These are phyloP conservation scores for Protea cynaroides DNA, from an alignment of 164 flowering plant species.

Conservation along the genomic window DNA sequence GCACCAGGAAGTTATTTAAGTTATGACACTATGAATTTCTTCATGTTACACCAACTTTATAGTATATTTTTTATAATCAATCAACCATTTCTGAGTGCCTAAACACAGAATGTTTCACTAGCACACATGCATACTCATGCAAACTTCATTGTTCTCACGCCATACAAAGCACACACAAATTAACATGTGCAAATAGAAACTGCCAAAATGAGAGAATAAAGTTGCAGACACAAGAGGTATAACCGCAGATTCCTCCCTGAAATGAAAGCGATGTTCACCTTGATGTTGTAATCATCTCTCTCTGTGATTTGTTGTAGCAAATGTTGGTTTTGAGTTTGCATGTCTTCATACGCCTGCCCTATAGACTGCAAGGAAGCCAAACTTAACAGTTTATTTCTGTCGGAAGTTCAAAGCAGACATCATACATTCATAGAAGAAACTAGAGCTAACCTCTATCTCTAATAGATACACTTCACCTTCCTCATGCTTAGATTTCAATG, in stretches of 20 bases:
- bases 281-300: constrained; percentile 96
- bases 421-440: background rate
- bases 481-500: constrained; percentile 76
- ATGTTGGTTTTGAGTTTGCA: constrained; percentile 93
- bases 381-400: background rate
- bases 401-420: background rate
- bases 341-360: constrained; percentile 95
- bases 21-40: too few relatives aligned
- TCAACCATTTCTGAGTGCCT: too few relatives aligned
- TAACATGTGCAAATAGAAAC: background rate
- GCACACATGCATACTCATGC: too few relatives aligned
- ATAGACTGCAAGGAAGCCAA: constrained; percentile 58
- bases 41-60: too few relatives aligned
- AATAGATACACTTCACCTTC: constrained; percentile 84
- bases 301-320: constrained; percentile 93
- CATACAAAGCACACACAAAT: too few relatives aligned
- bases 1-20: too few relatives aligned
- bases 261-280: constrained; percentile 39
- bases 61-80: too few relatives aligned
- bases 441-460: constrained; percentile 78
- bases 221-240: background rate
- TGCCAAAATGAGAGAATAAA: background rate
- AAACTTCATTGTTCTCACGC: too few relatives aligned
- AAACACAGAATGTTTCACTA: too few relatives aligned
- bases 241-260: background rate